Percentiles rank a stretch among this genome's conserved stretches.
Evolutionary conservation across 345 rosid species (phyloP).

Genomic region (Kandelia obovata): DNA sequence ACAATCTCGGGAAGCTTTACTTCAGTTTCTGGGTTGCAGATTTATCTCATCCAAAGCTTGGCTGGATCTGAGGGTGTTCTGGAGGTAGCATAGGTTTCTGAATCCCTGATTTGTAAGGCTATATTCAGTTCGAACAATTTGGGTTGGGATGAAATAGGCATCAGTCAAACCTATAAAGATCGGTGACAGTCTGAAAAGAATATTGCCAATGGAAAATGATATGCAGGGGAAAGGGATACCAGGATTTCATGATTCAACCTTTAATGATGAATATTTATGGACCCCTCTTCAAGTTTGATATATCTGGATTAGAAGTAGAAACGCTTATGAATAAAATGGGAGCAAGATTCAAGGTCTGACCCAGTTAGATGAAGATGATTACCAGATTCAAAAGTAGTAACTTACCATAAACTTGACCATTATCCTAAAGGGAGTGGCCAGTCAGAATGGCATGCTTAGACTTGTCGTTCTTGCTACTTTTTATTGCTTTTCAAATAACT

Average conservation of each 20-base stretch:
- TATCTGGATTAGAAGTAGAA: constrained; percentile 1
- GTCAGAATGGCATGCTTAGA: too few relatives aligned
- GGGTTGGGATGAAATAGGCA: constrained; percentile 14
- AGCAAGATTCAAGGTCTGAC: not conserved
- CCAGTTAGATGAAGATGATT: not conserved
- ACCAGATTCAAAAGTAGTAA: not conserved
- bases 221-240: not conserved
- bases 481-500: too few relatives aligned
- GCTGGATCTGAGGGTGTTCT: constrained; percentile 30
- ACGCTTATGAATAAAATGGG: not conserved
- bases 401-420: not conserved
- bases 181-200: constrained; percentile 15
- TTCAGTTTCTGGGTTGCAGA: constrained; percentile 41
- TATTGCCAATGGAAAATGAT: constrained; percentile 14
- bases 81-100: constrained; percentile 29
- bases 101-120: constrained; percentile 17
- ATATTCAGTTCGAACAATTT: constrained; percentile 21
- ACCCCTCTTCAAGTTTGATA: not conserved
- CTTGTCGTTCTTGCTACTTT: too few relatives aligned
- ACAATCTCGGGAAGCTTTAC: constrained; percentile 41
- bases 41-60: constrained; percentile 32
- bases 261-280: not conserved
- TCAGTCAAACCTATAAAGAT: constrained; percentile 8
- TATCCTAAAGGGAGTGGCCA: too few relatives aligned
- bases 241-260: constrained; percentile 2